Conservation (phyloP, 352 stramenopile species). For the Thalassiosira livingstoniorum region DNA sequence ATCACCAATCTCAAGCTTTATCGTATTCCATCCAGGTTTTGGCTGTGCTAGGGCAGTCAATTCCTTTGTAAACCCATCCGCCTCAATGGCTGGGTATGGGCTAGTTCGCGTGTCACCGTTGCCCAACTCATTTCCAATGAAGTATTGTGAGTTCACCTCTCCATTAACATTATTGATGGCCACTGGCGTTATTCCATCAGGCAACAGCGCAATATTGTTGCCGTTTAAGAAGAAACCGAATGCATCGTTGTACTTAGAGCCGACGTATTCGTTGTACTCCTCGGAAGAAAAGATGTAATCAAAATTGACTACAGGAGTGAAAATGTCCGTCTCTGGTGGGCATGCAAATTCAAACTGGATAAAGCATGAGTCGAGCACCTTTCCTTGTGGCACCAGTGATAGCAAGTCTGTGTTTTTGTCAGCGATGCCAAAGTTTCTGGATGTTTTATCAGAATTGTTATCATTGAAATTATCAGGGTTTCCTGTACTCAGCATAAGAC, state of each 20-base stretch:
- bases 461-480: slow-evolving; percentile 23
- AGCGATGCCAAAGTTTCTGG: slow-evolving; percentile 1
- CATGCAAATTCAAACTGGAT: slow-evolving; percentile 37
- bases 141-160: slow-evolving; percentile 22
- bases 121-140: slow-evolving; percentile 20
- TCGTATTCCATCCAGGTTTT: slow-evolving; percentile 18
- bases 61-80: slow-evolving; percentile 33
- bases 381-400: background rate
- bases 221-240: slow-evolving; percentile 48
- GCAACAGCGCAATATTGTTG: slow-evolving; percentile 33
- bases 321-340: slow-evolving; percentile 6
- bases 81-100: slow-evolving; percentile 28
- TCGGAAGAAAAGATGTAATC: slow-evolving; percentile 34
- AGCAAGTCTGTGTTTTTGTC: slow-evolving; percentile 4
- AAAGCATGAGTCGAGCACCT: slow-evolving; percentile 18
- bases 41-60: slow-evolving; percentile 7
- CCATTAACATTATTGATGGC: slow-evolving; percentile 33
- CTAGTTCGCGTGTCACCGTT: background rate
- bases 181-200: slow-evolving; percentile 8
- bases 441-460: slow-evolving; percentile 21
- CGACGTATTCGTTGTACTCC: slow-evolving; percentile 30
- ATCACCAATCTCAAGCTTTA: slow-evolving; percentile 31
- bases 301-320: slow-evolving; percentile 28
- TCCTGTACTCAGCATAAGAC: slow-evolving; percentile 38
- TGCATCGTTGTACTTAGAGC: slow-evolving; percentile 15